Base-by-base conservation (phyloP, 1,284 basidiomycete genomes). In the Rhodotorula sp. region DNA sequence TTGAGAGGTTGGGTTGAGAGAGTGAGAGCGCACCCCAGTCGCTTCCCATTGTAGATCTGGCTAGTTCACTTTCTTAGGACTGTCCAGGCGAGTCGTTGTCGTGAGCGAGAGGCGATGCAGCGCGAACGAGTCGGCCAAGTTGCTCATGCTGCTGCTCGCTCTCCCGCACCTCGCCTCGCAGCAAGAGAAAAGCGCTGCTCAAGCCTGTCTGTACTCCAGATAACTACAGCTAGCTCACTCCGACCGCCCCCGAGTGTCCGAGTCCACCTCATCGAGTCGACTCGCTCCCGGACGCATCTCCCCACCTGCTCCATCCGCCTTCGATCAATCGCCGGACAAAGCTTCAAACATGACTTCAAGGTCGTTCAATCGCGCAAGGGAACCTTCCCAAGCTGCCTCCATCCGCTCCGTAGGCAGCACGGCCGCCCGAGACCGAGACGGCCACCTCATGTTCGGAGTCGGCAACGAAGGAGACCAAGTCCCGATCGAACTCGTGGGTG, bases 401-500 rank as follows among this genome's bases (percentile, higher is more conserved):
- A 29, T 59, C 46, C 44, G 58, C n/a, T 66, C 68, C 22, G 29
- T 48, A 59, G 42, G 51, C 54, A 45, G 57, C 24, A 42, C 55
- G 1, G 33, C 51, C 10, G 22, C 26, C 45, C 37, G 37, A 42
- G 69, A 68, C 46, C 33, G 69, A 22, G 67, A 73, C 12, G 74
- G 74, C 10, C 14, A 48, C 6, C 20, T 56, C 3, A 64, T 73
- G 37, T 24, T 22, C 55, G 53, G 64, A 15, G 68, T 75, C 30
- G 72, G 71, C 26, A 30, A 54, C 1, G 7, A 10, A 3, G 66
- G 62, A 17, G 67, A 63, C 6, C 49, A 57, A 5, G 69, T 75
- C 1, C 74, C 74, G 0, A 48, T 74, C 37, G 74, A 74, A 57
- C 49, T 75, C 20, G 74, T 75, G 22, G 26, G 74, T 15, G 2